Percentiles rank a stretch among this genome's conserved stretches.
Evolutionary conservation across 257 asterid species (phyloP).

Genomic region (Solanum ahanhuiri): DNA sequence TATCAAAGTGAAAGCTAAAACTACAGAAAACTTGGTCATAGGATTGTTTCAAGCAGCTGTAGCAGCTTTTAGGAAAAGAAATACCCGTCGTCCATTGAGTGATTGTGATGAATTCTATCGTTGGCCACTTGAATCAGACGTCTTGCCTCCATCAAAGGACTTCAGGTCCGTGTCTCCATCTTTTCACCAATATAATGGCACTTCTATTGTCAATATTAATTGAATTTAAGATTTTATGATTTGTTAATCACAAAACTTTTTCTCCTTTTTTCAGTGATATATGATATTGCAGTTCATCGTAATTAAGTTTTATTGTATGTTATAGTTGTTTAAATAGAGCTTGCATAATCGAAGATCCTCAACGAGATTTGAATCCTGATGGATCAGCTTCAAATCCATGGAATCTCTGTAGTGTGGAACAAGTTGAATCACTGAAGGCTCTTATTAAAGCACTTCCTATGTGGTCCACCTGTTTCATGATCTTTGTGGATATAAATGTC

Average conservation of each 20-base stretch:
- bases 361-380: too few relatives aligned
- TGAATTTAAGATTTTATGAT: too few relatives aligned
- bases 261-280: too few relatives aligned
- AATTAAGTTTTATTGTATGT: too few relatives aligned
- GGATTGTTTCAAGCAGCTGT: constrained; percentile 11
- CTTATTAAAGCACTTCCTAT: constrained; percentile 2
- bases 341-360: too few relatives aligned
- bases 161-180: background rate
- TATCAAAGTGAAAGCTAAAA: too few relatives aligned
- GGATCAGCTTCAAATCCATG: too few relatives aligned
- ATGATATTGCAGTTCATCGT: too few relatives aligned
- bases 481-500: background rate
- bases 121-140: background rate
- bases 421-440: constrained; percentile 6
- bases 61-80: constrained; percentile 9
- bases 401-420: constrained; percentile 10
- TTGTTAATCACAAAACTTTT: too few relatives aligned
- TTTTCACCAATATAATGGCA: background rate
- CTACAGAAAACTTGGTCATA: too few relatives aligned
- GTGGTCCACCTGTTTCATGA: constrained; percentile 10
- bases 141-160: background rate
- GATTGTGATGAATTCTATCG: background rate
- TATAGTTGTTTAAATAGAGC: too few relatives aligned
- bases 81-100: background rate
- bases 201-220: too few relatives aligned